Evolutionary conservation across 352 stramenopile species (phyloP).

Genomic region (Globisporangium ultimum): DNA sequence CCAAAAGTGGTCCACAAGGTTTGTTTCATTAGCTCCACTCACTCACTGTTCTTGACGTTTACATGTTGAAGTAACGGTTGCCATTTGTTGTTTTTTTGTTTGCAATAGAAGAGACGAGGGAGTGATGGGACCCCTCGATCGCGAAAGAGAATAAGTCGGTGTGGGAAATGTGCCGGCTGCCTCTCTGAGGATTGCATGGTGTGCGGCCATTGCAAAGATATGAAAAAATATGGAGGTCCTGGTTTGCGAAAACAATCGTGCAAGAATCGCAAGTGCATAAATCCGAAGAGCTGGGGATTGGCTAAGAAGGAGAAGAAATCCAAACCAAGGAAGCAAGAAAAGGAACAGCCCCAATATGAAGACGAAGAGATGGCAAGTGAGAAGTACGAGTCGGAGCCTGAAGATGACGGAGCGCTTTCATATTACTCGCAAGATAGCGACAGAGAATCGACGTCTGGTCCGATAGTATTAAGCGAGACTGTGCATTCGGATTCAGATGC

Average conservation of each 20-base stretch:
- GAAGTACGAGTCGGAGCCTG: conserved; percentile 34
- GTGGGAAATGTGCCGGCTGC: conserved; percentile 74
- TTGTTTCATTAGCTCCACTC: background rate
- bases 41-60: background rate
- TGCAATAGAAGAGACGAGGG: conserved; percentile 29
- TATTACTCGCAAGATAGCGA: conserved; percentile 63
- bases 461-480: conserved; percentile 12
- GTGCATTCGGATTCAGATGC: conserved; percentile 26
- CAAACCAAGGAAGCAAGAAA: conserved; percentile 13
- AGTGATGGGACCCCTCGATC: conserved; percentile 31
- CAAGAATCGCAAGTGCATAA: conserved; percentile 82
- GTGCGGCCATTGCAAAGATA: conserved; percentile 85
- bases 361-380: conserved; percentile 26
- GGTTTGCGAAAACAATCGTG: conserved; percentile 86
- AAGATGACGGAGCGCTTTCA: conserved; percentile 28
- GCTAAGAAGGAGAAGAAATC: conserved; percentile 38
- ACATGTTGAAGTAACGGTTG: too few species aligned
- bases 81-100: background rate
- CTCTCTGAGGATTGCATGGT: conserved; percentile 82
- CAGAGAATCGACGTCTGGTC: conserved; percentile 34
- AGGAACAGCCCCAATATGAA: conserved; percentile 12
- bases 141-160: conserved; percentile 72
- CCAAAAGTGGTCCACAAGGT: conserved; percentile 8
- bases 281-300: conserved; percentile 59
- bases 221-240: conserved; percentile 88